Base-by-base conservation (phyloP, 345 rosid species). In the Eucalyptus fibrosa region DNA sequence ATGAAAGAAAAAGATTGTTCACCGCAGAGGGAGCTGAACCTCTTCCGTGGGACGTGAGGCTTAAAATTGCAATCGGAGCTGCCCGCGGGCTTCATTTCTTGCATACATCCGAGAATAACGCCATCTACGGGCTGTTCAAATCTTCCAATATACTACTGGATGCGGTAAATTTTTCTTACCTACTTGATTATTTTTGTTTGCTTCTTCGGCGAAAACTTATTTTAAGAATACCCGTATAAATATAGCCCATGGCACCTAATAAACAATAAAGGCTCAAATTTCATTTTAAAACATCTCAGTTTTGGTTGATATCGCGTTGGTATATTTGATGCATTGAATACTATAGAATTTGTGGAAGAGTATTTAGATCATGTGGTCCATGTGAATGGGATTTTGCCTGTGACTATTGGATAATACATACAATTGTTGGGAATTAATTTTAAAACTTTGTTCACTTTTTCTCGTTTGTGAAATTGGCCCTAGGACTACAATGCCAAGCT, bases 131-230 rank as follows among this genome's bases (percentile, higher is more conserved):
- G 32, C 97, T 95, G 90, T 96, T 97, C 82, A 96, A 97, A 65
- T 91, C 97, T 89, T 95, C 99, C 34, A 96, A 97, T 44, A 96
- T 97, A 86, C 92, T 97, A 89, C 92, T 97, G 42, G 97, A 97
- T 86, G 90, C 90, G 94, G 99, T 97, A 95, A 88, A 24, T 40
- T 19, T 59, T 83, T 55, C 16, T 32, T 69, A 37, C 18, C 50
- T 5, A 24, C 72, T 47, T 37, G 24, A 34, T 32, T 67, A 81
- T 21, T 23, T 11, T 85, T 37, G 3, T 14, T 26, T 69, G 81
- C 42, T 32, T 69, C 24, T 32, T 8, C 3, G 3, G 34, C 42
- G 14, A 24, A 26, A 56, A 1, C 5, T 56, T 56, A 56, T 2
- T 24, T 24, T 5, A 56, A 56, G 62, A 40, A 32, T 3, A 69